Conservation (phyloP, 805 yeast species). For the Candida parachauliodes region DNA sequence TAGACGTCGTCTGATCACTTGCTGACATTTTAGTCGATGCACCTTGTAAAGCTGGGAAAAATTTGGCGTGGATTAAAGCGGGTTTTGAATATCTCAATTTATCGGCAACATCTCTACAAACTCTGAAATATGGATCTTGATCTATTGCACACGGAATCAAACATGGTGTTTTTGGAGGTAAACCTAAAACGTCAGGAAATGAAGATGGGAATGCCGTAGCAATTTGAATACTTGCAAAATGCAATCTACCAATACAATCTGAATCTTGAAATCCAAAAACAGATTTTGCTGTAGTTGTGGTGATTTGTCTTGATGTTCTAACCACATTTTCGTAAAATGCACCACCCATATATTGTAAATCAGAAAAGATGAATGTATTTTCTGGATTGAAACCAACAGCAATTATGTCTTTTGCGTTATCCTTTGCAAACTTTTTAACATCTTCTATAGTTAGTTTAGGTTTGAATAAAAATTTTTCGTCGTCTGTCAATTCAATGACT, state of each 20-base stretch:
- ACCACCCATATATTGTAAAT: constrained; percentile 88
- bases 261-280: constrained; percentile 95
- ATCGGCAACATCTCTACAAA: constrained; percentile 95
- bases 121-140: constrained; percentile 97
- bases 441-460: constrained; percentile 85
- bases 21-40: constrained; percentile 97
- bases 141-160: constrained; percentile 98
- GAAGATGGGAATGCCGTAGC: constrained; percentile 95
- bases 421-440: constrained; percentile 73
- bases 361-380: constrained; percentile 93
- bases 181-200: constrained; percentile 87
- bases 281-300: constrained; percentile 94
- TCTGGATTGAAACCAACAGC: constrained; percentile 93
- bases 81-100: constrained; percentile 90
- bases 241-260: constrained; percentile 91
- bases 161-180: constrained; percentile 88
- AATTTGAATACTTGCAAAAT: constrained; percentile 94
- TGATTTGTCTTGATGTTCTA: constrained; percentile 87
- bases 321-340: constrained; percentile 93
- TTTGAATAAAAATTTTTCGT: constrained; percentile 94
- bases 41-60: constrained; percentile 98
- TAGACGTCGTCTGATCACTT: constrained; percentile 83
- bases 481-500: constrained; percentile 92
- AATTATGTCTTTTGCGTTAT: constrained; percentile 89
- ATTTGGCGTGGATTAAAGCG: constrained; percentile 85